Conservation (phyloP, 495 filamentous ascomycete genomes). For the Astrocystis sublimbata region DNA sequence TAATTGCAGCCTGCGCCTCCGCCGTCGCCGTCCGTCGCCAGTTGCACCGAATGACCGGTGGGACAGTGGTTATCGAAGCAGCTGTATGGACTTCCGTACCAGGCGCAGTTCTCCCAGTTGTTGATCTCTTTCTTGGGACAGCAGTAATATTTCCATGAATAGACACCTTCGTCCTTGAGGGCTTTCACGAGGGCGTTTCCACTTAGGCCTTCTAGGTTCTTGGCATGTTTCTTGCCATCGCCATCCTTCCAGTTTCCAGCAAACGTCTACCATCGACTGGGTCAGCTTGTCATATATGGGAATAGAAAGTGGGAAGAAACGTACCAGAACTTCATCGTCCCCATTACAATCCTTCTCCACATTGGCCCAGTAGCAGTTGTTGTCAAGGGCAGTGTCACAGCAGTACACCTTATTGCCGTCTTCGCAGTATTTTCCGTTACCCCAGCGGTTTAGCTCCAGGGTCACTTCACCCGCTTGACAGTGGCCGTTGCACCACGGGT, state of each 20-base stretch:
- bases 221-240: too few species aligned
- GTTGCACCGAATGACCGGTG: constrained; percentile 12
- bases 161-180: background rate
- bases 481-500: background rate
- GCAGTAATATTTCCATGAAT: constrained; percentile 9
- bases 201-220: too few species aligned
- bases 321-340: background rate
- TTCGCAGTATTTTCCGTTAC: background rate
- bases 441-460: background rate
- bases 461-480: background rate
- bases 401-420: constrained; percentile 1
- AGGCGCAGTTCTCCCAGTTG: constrained; percentile 19
- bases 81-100: constrained; percentile 14
- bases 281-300: too few species aligned
- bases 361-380: background rate
- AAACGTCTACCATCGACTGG: too few species aligned
- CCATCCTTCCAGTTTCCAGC: too few species aligned
- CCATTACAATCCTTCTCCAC: background rate
- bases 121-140: constrained; percentile 18
- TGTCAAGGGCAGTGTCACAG: background rate
- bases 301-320: background rate
- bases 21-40: too few species aligned
- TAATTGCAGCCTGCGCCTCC: too few species aligned
- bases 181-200: too few species aligned
- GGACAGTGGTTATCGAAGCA: constrained; percentile 26